Evolutionary conservation across 163 green algal species (phyloP), one percentile per base, ranked within the genome.

Genomic region (Scenedesmus sp.): DNA sequence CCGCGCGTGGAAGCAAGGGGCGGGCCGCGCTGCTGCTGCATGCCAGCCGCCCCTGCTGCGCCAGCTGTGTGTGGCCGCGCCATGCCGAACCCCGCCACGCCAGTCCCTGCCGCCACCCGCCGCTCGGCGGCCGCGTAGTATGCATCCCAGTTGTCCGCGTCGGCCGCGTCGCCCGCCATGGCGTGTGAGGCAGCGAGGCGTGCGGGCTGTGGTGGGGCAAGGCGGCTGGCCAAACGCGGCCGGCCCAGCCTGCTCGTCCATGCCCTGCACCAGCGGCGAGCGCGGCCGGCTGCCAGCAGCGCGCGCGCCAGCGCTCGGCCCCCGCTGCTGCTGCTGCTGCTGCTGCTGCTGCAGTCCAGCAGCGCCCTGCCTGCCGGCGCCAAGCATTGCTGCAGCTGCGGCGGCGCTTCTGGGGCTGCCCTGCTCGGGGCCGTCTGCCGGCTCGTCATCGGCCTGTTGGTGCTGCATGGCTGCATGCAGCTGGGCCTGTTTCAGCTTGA

Each of bases 391-490:
- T 7, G 18, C 46, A 73, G 46, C 81, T 43, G 46, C 46, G 15
- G 79, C 42, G 10, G n/a, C 44, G 20, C n/a, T 37, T n/a, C 81
- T 86, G 6, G 81, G 81, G 15, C 81, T 86, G 81, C 81, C 46
- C 3, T 16, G 3, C 20, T 76, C 65, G 4, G 40, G 6, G 5
- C 0, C 16, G 65, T 86, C 81, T 44, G 6, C 46, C 3, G 6
- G 12, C 13, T 73, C 33, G 16, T 44, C 46, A 6, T 70, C 61
- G n/a, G 46, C 33, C 81, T 51, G 33, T 4, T 20, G 37, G 24
- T 83, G 85, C 68, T 83, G 65, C 85, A 83, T 87, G 18, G 42
- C 68, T n/a, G 43, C 85, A 30, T 89, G 61, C 51, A 24, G n/a
- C 68, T 89, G 85, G 65, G 72, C 68, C 85, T 83, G 37, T 26